Evolutionary conservation across 2,329 filamentous ascomycete genomes (phyloP).

Genomic region (Nakataea oryzae): DNA sequence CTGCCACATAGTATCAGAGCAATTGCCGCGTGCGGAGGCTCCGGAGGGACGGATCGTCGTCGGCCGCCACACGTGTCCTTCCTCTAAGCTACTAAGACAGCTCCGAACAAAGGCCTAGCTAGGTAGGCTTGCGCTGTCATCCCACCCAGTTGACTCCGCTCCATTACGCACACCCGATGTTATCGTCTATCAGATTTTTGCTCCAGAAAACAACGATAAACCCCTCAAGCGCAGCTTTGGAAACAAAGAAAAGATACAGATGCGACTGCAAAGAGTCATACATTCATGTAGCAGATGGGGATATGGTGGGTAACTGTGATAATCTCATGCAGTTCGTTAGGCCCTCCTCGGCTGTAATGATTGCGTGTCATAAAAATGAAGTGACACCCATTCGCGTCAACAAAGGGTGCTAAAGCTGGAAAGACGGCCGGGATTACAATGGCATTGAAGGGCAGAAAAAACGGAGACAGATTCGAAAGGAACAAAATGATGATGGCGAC

Average conservation of each 20-base stretch:
- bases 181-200: slow-evolving; percentile 9
- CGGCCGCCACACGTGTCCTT: neutral
- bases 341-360: neutral
- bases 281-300: slow-evolving; percentile 1
- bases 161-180: slow-evolving; percentile 3
- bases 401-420: neutral
- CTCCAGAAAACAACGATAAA: slow-evolving; percentile 4
- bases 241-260: neutral
- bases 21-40: slow-evolving; percentile 6
- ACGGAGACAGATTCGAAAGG: neutral
- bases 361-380: neutral
- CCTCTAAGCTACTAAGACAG: no score
- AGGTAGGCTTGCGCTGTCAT: slow-evolving; percentile 4
- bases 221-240: neutral
- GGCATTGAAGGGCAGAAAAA: neutral
- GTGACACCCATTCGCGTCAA: neutral
- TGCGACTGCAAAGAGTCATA: neutral
- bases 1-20: slow-evolving; percentile 11
- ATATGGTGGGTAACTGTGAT: slow-evolving; percentile 1
- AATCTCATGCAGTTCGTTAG: slow-evolving; percentile 1
- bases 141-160: neutral
- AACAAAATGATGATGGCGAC: slow-evolving; percentile 1
- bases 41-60: neutral
- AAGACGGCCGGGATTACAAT: neutral
- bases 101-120: neutral